Evolutionary conservation across 2,329 filamentous ascomycete genomes (phyloP).

Genomic region (Mollisia scopiformis): DNA sequence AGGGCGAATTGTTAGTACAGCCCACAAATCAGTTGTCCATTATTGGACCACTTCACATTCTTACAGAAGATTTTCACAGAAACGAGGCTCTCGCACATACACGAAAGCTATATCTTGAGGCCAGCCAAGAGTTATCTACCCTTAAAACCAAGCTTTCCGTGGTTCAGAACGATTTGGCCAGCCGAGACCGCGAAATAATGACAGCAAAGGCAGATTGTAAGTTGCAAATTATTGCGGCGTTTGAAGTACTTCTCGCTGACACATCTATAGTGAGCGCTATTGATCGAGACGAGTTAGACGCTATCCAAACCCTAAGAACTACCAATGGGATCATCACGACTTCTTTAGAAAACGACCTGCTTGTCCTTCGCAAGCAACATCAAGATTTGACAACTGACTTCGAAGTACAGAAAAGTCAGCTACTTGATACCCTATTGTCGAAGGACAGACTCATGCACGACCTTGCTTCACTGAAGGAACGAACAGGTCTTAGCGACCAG

Average conservation of each 20-base stretch:
- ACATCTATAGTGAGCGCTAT: constrained; percentile 51
- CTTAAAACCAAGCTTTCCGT: constrained; percentile 50
- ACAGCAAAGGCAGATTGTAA: constrained; percentile 54
- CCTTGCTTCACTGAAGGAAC: constrained; percentile 35
- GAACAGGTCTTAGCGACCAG: constrained; percentile 8
- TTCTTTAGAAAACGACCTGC: constrained; percentile 61
- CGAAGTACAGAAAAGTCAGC: constrained; percentile 60
- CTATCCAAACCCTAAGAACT: constrained; percentile 60
- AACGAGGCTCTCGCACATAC: constrained; percentile 56
- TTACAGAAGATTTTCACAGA: constrained; percentile 52
- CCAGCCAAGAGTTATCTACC: constrained; percentile 51
- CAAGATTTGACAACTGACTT: constrained; percentile 53
- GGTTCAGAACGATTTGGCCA: constrained; percentile 47
- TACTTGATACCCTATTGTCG: constrained; percentile 60
- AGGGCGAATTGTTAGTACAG: constrained; percentile 58
- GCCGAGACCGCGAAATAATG: constrained; percentile 58
- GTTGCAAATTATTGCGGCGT: constrained; percentile 26
- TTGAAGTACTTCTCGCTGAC: constrained; percentile 28
- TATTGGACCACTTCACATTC: constrained; percentile 40
- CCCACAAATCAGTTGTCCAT: constrained; percentile 39
- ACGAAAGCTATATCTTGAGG: constrained; percentile 49
- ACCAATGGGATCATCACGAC: constrained; percentile 61
- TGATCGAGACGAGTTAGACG: constrained; percentile 55
- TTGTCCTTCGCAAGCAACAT: constrained; percentile 55
- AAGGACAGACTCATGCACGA: constrained; percentile 63